Evolutionary conservation across 202 grass and related monocot genomes (phyloP), one percentile per base, ranked within the genome.

Genomic region (Saccharum hybrid): DNA sequence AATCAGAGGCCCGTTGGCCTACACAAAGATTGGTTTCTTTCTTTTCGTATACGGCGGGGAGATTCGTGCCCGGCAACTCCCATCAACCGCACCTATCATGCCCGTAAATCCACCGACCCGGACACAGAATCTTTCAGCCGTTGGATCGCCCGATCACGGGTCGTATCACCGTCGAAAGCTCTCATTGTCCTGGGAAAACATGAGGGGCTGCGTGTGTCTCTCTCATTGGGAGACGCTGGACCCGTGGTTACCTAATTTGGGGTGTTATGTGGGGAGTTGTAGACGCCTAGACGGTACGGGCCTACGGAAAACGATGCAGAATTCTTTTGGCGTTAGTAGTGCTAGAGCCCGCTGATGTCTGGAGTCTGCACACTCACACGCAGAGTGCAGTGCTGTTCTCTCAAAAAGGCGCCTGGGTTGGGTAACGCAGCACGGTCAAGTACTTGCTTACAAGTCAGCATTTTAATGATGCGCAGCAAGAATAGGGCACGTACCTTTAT

Each of bases 61-160:
- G 88, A 90, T 90, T 84, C 70, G 80, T 68, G 81, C 48, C 88
- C 88, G 88, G 88, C 88, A 90, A 41, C 81, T 76, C 81, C 76
- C 64, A 79, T 84, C 88, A 70, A 37, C 13, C 18, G 63, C 75
- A 74, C 40, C 74, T 23, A 78, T 81, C 84, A 59, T 87, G 84
- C 84, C 81, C 76, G 57, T 74, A 81, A 81, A 87, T 82, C 81
- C 63, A 83, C 84, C 84, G 84, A 83, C 88, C 34, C 63, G 63
- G 69, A 31, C 84, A 75, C 80, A 36, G 61, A 75, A 86, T 86
- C 83, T 69, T 43, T 79, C 62, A 39, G 74, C 80, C 88, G 84
- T 90, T 80, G 88, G 80, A 86, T 79, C 74, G 75, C 16, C 34
- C 64, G 64, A 65, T 85, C 73, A 56, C 86, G 51, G 49, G 78